A percentile compares a stretch with the other conserved stretches of the same genome.
These are phyloP conservation scores for Acanthamoeba sp. DNA, from an alignment of 208 protist genomes.

Conservation along the genomic window DNA sequence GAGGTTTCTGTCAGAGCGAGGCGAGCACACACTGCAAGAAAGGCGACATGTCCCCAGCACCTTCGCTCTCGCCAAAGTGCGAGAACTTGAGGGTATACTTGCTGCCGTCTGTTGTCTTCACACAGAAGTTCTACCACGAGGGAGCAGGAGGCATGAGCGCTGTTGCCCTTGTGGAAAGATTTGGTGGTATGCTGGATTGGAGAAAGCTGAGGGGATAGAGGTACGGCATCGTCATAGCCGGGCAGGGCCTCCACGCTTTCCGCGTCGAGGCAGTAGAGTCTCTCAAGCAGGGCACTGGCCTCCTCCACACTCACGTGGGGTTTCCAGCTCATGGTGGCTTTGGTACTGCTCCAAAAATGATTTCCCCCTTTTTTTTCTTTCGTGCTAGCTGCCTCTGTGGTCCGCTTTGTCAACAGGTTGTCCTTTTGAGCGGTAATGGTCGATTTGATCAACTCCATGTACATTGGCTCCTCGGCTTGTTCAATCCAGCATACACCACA, in stretches of 20 bases:
- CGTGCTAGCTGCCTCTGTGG: too few species aligned
- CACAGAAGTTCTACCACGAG: background rate
- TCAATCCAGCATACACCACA: too few species aligned
- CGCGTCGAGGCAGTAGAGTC: background rate
- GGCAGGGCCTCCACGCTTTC: background rate
- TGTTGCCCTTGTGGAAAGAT: background rate
- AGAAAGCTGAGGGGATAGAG: too few species aligned
- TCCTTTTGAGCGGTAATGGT: too few species aligned
- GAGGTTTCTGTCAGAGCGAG: background rate
- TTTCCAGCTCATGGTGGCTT: background rate
- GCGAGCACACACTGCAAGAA: background rate
- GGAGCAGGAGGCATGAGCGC: background rate
- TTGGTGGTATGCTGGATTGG: background rate
- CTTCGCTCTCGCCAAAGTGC: conserved; percentile 29
- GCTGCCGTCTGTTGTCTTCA: background rate
- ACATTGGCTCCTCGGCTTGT: too few species aligned
- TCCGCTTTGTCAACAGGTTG: too few species aligned
- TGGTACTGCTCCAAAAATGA: background rate
- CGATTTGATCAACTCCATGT: too few species aligned
- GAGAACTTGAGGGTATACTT: conserved; percentile 59
- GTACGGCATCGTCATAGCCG: conserved; percentile 20
- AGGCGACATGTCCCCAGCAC: background rate
- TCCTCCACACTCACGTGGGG: background rate
- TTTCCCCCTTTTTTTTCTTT: background rate
- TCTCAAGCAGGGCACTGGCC: background rate